Conservation (phyloP, 441 rosid genomes). For the Gossypium laxum region DNA sequence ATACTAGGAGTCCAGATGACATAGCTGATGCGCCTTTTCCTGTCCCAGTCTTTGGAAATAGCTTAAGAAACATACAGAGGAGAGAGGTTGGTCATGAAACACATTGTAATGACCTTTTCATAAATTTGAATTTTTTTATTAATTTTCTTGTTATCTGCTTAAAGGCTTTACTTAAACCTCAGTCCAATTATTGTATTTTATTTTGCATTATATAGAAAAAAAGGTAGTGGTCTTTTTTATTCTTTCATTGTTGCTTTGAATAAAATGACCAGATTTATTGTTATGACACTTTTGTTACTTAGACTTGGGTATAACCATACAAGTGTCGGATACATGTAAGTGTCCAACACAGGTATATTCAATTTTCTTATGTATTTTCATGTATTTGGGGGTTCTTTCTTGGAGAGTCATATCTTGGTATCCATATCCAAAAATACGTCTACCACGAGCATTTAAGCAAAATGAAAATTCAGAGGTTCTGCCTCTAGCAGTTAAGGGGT, state of each 20-base stretch:
- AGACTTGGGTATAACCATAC: no score
- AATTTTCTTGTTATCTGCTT: not conserved
- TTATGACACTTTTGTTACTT: not conserved
- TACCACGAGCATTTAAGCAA: no score
- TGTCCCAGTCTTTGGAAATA: not conserved
- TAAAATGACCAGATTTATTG: not conserved
- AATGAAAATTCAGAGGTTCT: not conserved
- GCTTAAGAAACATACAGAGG: not conserved
- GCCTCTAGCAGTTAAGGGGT: not conserved
- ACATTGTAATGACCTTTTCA: not conserved
- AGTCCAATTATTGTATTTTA: not conserved
- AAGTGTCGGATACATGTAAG: no score
- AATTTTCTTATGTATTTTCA: no score
- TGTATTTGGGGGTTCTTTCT: no score
- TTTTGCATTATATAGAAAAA: not conserved
- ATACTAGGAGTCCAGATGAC: not conserved
- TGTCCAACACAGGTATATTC: no score
- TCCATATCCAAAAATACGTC: no score
- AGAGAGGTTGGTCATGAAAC: not conserved
- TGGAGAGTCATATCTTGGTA: no score
- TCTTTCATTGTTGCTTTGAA: not conserved
- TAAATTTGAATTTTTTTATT: not conserved
- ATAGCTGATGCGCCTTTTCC: not conserved
- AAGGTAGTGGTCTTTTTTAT: no score
- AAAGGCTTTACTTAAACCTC: not conserved